Evolutionary conservation across 1,284 basidiomycete genomes (phyloP), one percentile per base, ranked within the genome.

Genomic region (Ustilago trichophora): DNA sequence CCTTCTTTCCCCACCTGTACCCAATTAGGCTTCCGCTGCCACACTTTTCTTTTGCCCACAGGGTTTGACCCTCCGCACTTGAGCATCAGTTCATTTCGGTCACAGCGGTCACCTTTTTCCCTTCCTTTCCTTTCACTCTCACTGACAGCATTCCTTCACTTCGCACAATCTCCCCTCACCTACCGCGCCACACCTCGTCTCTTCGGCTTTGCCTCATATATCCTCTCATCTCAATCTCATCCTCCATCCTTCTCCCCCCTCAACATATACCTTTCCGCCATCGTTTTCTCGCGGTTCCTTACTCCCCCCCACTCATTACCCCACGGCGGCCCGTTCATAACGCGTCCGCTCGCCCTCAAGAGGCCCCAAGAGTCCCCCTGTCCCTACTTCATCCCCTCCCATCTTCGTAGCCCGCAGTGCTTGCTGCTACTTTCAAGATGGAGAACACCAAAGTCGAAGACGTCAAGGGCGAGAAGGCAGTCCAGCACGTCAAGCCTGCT

Each of bases 401-500:
- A 8, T 29, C 13, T 7, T 29, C 27, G n/a, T 4, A 24, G 13
- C 31, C 31, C 18, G 47, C 22, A 21, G 35, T 12, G 11, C 16
- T 36, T 12, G 29, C 47, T 43, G 33, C 44, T 38, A 7, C 12
- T 25, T n/a, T 41, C 46, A 54, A 38, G 33, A 64, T 56, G 54
- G 53, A 52, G 34, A 44, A 64, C 40, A 51, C 35, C 36, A 56
- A 55, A 35, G 34, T 47, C 32, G 46, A 54, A 36, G 47, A 55
- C 22, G 51, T 47, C 53, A 52, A 64, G 38, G 45, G 36, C 52
- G 41, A 38, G 53, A 63, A 58, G 41, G 54, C 36, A 34, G 54
- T 18, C 13, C 27, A 57, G 45, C 47, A 38, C 6, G 50, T 54
- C 56, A 65, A 65, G 55, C 36, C 54, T 29, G 53, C 46, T 31